Evolutionary conservation across 2,329 filamentous ascomycete species (phyloP).

Genomic region (Myriosclerotinia scirpicola): DNA sequence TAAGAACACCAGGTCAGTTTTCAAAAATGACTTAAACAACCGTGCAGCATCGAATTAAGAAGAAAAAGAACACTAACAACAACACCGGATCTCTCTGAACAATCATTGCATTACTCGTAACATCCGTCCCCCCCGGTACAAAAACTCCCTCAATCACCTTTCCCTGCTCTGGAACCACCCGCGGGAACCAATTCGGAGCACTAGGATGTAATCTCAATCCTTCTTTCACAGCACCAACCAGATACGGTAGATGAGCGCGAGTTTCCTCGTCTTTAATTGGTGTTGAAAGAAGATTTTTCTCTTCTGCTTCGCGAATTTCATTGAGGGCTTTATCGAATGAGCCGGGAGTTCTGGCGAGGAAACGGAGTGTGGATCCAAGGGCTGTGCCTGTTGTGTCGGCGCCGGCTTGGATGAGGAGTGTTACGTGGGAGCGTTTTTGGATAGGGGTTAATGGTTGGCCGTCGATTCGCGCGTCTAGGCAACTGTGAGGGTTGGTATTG

Average conservation of each 20-base stretch:
- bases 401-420: conserved; percentile 26
- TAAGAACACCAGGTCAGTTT: too few relatives aligned
- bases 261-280: conserved; percentile 10
- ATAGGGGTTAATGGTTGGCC: conserved; percentile 13
- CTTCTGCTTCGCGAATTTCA: background rate
- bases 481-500: background rate
- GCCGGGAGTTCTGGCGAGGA: background rate
- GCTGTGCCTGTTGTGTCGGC: conserved; percentile 28
- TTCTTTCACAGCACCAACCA: conserved; percentile 6
- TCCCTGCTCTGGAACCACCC: background rate
- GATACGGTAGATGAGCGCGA: conserved; percentile 11
- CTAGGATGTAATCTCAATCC: background rate
- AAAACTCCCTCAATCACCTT: background rate
- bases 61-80: too few relatives aligned
- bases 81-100: conserved; percentile 50
- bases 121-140: conserved; percentile 35
- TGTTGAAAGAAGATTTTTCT: conserved; percentile 1
- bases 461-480: conserved; percentile 14
- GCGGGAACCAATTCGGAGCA: background rate
- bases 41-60: too few relatives aligned
- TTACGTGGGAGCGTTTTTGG: conserved; percentile 21
- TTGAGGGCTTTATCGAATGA: background rate
- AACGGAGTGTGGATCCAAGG: conserved; percentile 17
- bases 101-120: conserved; percentile 57
- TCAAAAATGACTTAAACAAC: too few relatives aligned